Evolutionary conservation across 1,284 basidiomycete species (phyloP).

Genomic region (Moniliella sp.): DNA sequence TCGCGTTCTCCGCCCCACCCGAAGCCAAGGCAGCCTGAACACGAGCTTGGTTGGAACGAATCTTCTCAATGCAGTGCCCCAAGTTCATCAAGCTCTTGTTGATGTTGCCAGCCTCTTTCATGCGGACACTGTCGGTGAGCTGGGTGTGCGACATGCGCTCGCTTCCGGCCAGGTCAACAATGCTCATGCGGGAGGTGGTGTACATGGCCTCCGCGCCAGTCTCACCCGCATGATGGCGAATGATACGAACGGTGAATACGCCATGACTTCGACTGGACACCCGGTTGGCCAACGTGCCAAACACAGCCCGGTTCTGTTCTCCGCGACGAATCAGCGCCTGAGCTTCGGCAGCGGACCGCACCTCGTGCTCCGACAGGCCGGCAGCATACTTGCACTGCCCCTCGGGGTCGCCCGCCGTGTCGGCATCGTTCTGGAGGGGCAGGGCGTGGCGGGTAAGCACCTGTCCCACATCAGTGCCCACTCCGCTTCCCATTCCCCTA

Average conservation of each 20-base stretch:
- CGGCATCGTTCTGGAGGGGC: constrained; percentile 47
- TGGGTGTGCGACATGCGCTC: constrained; percentile 82
- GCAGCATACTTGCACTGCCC: constrained; percentile 60
- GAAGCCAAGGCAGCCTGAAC: no score
- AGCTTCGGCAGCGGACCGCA: constrained; percentile 38
- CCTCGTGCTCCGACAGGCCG: constrained; percentile 64
- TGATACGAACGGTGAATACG: constrained; percentile 77
- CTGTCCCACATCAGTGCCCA: no score
- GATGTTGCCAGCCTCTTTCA: constrained; percentile 91
- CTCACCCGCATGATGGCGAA: constrained; percentile 63
- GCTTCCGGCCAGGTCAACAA: constrained; percentile 88
- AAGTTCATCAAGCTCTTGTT: constrained; percentile 94
- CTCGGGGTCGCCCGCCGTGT: no score
- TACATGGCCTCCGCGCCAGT: constrained; percentile 7
- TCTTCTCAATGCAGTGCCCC: constrained; percentile 85
- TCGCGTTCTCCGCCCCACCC: constrained; percentile 2
- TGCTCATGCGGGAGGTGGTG: constrained; percentile 61
- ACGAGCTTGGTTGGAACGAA: constrained; percentile 63
- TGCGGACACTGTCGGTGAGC: constrained; percentile 41
- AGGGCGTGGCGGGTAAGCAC: constrained; percentile 65
- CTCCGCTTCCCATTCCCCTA: no score
- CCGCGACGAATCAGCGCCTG: constrained; percentile 45
- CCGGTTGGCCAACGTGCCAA: constrained; percentile 78
- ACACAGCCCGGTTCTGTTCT: constrained; percentile 75
- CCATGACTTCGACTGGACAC: constrained; percentile 77